These are phyloP conservation scores for Populus hybrid DNA, from an alignment of 441 rosid species.

Conservation along the genomic window DNA sequence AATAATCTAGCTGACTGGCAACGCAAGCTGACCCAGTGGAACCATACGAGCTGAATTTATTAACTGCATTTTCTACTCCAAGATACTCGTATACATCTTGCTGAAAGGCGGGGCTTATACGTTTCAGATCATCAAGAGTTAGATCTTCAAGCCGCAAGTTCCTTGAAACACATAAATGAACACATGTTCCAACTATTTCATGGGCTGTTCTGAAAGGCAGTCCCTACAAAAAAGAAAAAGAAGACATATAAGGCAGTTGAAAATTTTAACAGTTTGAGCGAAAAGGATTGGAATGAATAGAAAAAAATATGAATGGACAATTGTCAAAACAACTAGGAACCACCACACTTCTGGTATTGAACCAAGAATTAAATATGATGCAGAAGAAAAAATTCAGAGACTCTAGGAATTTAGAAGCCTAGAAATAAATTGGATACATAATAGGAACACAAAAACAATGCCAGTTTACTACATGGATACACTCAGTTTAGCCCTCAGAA, in stretches of 20 bases:
- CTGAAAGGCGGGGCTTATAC: constrained; percentile 61
- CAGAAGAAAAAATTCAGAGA: not conserved
- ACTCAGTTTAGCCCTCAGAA: not conserved
- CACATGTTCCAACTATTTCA: constrained; percentile 80
- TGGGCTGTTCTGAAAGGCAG: constrained; percentile 92
- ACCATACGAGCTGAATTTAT: constrained; percentile 82
- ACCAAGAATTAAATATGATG: not conserved
- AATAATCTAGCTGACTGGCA: constrained; percentile 56
- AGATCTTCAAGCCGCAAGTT: constrained; percentile 74
- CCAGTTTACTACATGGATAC: not conserved
- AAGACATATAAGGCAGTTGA: not conserved
- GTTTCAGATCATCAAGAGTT: constrained; percentile 65
- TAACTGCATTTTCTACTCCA: constrained; percentile 81
- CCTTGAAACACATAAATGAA: constrained; percentile 71
- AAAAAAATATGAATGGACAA: not conserved
- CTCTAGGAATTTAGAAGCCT: not conserved
- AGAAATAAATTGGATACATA: not conserved
- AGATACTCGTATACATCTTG: constrained; percentile 73
- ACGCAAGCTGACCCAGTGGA: constrained; percentile 82
- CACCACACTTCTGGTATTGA: not conserved
- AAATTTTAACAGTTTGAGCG: not conserved
- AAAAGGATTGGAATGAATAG: not conserved
- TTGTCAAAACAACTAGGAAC: not conserved
- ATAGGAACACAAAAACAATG: not conserved
- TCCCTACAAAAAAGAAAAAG: constrained; percentile 42